Percentiles rank a stretch among this genome's conserved stretches.
Evolutionary conservation across 1,284 basidiomycete species (phyloP).

Genomic region (Bjerkandera adusta): DNA sequence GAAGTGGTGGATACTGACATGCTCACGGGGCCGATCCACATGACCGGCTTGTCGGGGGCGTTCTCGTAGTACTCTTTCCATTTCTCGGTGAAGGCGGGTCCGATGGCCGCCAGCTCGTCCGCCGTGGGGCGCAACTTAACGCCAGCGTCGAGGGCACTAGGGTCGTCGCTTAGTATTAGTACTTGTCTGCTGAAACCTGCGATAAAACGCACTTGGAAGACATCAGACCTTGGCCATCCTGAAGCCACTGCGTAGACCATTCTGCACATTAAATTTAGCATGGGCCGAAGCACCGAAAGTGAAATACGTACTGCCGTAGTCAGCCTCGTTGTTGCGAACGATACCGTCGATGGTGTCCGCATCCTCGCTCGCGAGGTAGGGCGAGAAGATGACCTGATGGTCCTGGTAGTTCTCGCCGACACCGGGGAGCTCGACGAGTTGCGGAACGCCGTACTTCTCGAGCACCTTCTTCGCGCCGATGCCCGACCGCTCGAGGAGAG

Average conservation of each 20-base stretch:
- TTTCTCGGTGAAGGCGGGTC: conserved; percentile 36
- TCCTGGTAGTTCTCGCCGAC: conserved; percentile 59
- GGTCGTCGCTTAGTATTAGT: not conserved
- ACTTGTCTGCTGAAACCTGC: not conserved
- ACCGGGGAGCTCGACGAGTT: conserved; percentile 49
- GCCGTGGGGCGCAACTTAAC: conserved; percentile 44
- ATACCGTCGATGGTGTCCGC: conserved; percentile 42
- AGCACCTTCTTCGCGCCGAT: conserved; percentile 35
- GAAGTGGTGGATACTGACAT: conserved; percentile 25
- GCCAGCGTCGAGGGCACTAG: conserved; percentile 41
- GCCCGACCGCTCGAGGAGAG: conserved; percentile 31
- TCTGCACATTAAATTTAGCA: conserved; percentile 26
- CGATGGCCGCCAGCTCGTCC: conserved; percentile 40
- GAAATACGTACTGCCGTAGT: conserved; percentile 26
- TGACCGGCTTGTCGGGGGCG: conserved; percentile 43
- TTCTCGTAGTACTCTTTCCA: conserved; percentile 40
- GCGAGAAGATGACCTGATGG: conserved; percentile 35
- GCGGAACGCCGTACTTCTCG: conserved; percentile 35
- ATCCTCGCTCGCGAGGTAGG: conserved; percentile 38
- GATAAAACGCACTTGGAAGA: conserved; percentile 41
- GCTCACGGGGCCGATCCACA: conserved; percentile 29
- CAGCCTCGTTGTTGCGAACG: conserved; percentile 34
- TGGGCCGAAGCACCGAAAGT: not conserved
- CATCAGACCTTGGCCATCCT: conserved; percentile 43
- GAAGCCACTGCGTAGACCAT: conserved; percentile 37